Evolutionary conservation across 768 basidiomycete genomes (phyloP).

Genomic region (Termitomyces bulborhizus): DNA sequence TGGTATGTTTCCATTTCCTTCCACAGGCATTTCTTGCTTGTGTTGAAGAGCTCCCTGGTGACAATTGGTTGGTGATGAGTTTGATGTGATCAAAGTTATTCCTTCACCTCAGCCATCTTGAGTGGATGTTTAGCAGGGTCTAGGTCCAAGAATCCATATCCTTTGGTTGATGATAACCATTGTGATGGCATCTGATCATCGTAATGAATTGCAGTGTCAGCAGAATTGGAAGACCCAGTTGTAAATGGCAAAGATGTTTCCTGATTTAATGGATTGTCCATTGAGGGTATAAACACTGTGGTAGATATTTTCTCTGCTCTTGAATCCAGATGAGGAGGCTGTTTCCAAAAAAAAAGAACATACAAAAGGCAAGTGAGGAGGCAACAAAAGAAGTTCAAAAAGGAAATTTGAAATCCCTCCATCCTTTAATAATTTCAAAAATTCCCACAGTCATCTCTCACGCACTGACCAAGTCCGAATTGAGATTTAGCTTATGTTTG

Average conservation of each 20-base stretch:
- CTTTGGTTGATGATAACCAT: background rate
- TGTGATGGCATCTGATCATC: background rate
- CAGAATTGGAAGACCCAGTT: background rate
- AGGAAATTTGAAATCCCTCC: background rate
- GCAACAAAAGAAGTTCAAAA: no score
- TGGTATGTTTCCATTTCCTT: background rate
- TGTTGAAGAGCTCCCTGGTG: background rate
- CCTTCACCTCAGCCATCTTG: background rate
- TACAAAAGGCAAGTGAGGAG: background rate
- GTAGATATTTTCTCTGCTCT: background rate
- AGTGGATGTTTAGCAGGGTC: background rate
- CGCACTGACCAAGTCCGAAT: background rate
- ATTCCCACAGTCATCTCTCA: background rate
- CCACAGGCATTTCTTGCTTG: background rate
- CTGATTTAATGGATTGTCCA: constrained; percentile 5
- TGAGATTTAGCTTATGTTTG: background rate
- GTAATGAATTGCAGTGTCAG: background rate
- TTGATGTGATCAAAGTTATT: background rate
- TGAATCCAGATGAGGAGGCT: background rate
- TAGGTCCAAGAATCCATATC: background rate
- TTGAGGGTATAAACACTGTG: background rate
- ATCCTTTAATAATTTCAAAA: no score
- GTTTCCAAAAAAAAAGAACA: background rate
- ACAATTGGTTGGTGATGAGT: background rate
- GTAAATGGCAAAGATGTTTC: background rate